Conservation (phyloP, 331 rosid species). For the Cucumis variabilis region DNA sequence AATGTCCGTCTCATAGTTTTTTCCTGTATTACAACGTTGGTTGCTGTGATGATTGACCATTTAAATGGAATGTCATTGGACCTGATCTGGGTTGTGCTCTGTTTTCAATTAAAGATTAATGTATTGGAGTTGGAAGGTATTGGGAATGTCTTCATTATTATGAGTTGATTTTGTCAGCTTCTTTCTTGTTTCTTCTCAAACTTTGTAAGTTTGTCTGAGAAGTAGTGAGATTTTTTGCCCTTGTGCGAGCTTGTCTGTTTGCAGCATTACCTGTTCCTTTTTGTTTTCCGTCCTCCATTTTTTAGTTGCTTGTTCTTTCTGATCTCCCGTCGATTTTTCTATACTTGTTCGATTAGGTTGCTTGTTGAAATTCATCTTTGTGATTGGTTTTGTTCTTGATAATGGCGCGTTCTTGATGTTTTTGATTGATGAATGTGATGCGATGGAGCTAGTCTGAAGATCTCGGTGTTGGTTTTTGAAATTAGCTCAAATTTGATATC, state of each 20-base stretch:
- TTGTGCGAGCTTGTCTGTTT: conserved; percentile 16
- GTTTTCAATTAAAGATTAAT: conserved; percentile 4
- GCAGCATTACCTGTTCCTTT: neutral
- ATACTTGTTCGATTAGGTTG: too few species aligned
- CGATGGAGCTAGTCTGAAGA: neutral
- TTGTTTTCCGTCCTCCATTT: conserved; percentile 25
- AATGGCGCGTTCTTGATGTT: neutral
- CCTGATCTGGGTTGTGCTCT: conserved; percentile 31
- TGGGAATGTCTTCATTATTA: neutral
- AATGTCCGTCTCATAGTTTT: neutral
- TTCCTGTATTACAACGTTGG: neutral
- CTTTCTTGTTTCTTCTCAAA: neutral
- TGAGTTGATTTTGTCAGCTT: conserved; percentile 8
- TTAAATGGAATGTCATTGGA: neutral
- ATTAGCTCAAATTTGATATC: neutral
- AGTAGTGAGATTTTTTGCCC: neutral
- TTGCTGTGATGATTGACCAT: neutral
- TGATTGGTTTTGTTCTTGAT: neutral
- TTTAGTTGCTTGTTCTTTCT: neutral
- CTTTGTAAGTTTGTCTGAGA: neutral
- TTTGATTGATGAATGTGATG: neutral
- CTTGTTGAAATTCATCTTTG: neutral
- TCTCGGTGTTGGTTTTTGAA: neutral
- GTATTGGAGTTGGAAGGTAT: neutral
- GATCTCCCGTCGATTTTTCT: conserved; percentile 14